These are phyloP conservation scores for Neurospora discreta DNA, from an alignment of 495 filamentous ascomycete species.

Conservation along the genomic window DNA sequence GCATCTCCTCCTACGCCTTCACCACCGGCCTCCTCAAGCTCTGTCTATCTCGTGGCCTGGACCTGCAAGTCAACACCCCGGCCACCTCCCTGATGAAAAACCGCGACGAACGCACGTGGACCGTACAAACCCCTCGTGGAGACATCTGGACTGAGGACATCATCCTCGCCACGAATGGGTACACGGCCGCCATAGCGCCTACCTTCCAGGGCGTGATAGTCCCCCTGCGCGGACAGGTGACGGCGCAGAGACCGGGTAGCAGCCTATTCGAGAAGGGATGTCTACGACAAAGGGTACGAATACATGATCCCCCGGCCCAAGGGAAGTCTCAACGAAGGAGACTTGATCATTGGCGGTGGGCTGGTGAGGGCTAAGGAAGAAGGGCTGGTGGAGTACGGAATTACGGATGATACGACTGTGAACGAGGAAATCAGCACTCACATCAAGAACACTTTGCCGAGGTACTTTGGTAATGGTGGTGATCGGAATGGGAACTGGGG, in stretches of 20 bases:
- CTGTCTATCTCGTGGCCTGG: conserved; percentile 41
- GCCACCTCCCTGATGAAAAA: conserved; percentile 26
- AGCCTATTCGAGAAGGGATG: conserved; percentile 29
- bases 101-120: conserved; percentile 23
- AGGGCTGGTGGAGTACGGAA: conserved; percentile 41
- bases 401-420: conserved; percentile 45
- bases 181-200: conserved; percentile 47
- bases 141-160: conserved; percentile 42
- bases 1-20: conserved; percentile 55
- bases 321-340: conserved; percentile 33
- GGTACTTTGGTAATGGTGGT: conserved; percentile 43
- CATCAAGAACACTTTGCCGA: conserved; percentile 31
- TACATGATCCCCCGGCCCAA: conserved; percentile 56
- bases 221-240: conserved; percentile 57
- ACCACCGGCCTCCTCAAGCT: conserved; percentile 46
- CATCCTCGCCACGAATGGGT: conserved; percentile 64
- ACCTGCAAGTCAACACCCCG: conserved; percentile 52
- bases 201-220: conserved; percentile 49
- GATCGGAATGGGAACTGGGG: conserved; percentile 34
- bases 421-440: conserved; percentile 45
- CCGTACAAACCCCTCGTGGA: conserved; percentile 43
- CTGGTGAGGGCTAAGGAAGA: conserved; percentile 32
- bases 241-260: conserved; percentile 45
- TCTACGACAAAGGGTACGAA: conserved; percentile 45
- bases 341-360: conserved; percentile 64